Base-by-base conservation (phyloP, 2,329 filamentous ascomycete species). In the Metarhizium album region DNA sequence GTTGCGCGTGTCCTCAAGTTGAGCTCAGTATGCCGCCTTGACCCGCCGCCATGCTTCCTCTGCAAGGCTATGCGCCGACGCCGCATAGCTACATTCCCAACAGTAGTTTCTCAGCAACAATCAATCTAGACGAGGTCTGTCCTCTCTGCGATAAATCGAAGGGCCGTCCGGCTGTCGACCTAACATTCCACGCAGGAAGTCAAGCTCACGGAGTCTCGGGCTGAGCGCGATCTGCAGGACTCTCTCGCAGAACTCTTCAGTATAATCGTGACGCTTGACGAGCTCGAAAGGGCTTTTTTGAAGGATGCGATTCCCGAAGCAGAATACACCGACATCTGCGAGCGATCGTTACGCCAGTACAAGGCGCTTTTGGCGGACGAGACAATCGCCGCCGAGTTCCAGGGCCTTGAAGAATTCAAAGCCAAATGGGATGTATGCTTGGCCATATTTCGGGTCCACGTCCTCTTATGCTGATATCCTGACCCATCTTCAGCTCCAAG, bases 231-330 rank as follows among this genome's bases (percentile, higher is more conserved):
- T 64, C 76, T 97, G 1, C 89, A 96, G 67, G 93, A 97, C 64
- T 97, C 93, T 1, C 81, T 98, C 14, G 93, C 91, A 50, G 93
- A 98, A 69, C 84, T 98, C 23, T 98, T 97, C 70, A 95, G 90
- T 70, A 97, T 98, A 58, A 91, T 98, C 37, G 80, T 96, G 54
- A 97, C 93, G 0, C 75, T 98, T 3, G 93, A 98, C 64, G 90
- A 94, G 56, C 79, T 98, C 2, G 93, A 98, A 63, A 95, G 94
- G 67, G 94, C 91, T 0, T 98, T 95, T 64, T 80, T 98, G 38
- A 94, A 95, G 64, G 93, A 98, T 74, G 91, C 90, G 22, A 85
- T 98, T 47, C 81, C 86, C 5, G 93, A 97, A 69, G 77, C 78
- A 48, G 91, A 96, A 62, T 98, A 98, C 67, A 95, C 90, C 1